Base-by-base conservation (phyloP, 768 basidiomycete species). In the Suillus fuscotomentosus region DNA sequence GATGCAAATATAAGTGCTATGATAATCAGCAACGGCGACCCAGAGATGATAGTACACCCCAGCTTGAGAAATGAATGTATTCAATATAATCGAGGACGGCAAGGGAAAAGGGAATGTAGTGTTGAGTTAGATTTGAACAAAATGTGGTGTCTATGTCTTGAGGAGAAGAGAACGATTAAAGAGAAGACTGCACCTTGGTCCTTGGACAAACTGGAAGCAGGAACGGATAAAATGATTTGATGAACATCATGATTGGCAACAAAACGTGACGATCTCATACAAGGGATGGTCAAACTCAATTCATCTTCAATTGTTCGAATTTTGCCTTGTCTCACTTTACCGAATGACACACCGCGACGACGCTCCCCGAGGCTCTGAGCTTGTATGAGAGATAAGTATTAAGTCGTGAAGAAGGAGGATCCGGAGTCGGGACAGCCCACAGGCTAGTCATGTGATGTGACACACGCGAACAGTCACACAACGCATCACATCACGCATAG, bases 401-500 rank as follows among this genome's bases (percentile, higher is more conserved):
- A 31, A 31, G 31, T 31, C 6, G 17, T 17, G 17, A 20, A 8
- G 17, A 43, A 45, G 9, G 42, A 43, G 17, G 17, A 20, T 43
- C 31, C 17, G 42, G 42, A 20, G 31, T 31, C 31, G 31, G 31
- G 31, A 5, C 31, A 31, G 1, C 31, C 31, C 6, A 14, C 22
- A 50, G 5, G 24, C 3, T 51, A 27, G 15, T 53, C 51, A 53
- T 53, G 56, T 57, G 56, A 57, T 41, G 57, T 59, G 57, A 59
- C 57, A 59, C 27, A 59, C 60, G 54, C 60, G 60, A 56, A 39
- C 31, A 36, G 60, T 61, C 45, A 61, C 54, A 42, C 24, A 31
- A 50, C 34, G 45, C 31, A 13, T 60, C 60, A 61, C 31, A 13
- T 60, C 60, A 61, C 51, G 50, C 27, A 14, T 61, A 24, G 17